Percentiles rank a stretch among this genome's conserved stretches.
Conservation (phyloP, 768 basidiomycete species). For the Dioszegia aurantiaca region DNA sequence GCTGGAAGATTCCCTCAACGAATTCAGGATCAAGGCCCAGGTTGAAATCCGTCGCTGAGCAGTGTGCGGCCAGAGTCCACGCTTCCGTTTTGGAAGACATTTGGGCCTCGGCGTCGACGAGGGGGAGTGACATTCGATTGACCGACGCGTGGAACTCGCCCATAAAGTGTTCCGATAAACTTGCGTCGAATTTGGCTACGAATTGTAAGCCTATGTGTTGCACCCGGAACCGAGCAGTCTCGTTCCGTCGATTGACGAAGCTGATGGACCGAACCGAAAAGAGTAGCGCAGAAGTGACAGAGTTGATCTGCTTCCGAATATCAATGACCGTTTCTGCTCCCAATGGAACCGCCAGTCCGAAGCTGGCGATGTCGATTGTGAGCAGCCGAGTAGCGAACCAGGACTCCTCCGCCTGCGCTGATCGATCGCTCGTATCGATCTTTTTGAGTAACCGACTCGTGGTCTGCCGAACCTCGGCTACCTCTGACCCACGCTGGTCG, state of each 20-base stretch:
- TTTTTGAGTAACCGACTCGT: constrained; percentile 63
- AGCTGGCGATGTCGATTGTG: constrained; percentile 56
- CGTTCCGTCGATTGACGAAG: constrained; percentile 71
- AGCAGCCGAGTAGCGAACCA: constrained; percentile 54
- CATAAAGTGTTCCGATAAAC: constrained; percentile 64
- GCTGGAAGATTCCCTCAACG: constrained; percentile 37
- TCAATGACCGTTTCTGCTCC: constrained; percentile 60
- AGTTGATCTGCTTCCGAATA: neutral
- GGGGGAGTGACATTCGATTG: constrained; percentile 44
- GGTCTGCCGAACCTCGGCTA: constrained; percentile 82
- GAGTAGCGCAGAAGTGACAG: constrained; percentile 65
- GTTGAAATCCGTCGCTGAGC: constrained; percentile 45
- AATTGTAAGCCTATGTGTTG: constrained; percentile 66
- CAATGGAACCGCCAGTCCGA: constrained; percentile 90
- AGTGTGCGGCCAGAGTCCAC: constrained; percentile 43
- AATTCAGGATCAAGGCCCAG: constrained; percentile 40
- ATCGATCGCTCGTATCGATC: constrained; percentile 24
- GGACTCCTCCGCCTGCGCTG: constrained; percentile 30
- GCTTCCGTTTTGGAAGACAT: constrained; percentile 31
- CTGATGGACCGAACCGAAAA: constrained; percentile 73
- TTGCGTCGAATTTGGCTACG: constrained; percentile 65
- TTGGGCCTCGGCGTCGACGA: constrained; percentile 36
- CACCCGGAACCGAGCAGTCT: constrained; percentile 73
- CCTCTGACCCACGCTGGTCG: constrained; percentile 71
- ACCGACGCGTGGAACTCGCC: constrained; percentile 41